These are phyloP conservation scores for Lachancea meyersii DNA, from an alignment of 805 yeast species.

Conservation along the genomic window DNA sequence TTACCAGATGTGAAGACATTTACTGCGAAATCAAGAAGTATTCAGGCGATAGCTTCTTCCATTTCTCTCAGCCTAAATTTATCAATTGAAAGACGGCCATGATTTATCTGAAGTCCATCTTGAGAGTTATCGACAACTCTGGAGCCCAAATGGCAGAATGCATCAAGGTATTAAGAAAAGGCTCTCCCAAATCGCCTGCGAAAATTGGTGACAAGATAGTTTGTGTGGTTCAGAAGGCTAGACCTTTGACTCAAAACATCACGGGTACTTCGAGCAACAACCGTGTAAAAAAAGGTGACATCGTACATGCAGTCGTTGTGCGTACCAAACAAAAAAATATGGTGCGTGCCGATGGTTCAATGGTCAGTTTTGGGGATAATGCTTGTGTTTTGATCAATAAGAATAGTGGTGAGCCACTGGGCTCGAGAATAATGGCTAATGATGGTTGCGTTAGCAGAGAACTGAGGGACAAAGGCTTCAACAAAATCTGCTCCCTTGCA, in stretches of 20 bases:
- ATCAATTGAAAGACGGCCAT: conserved; percentile 38
- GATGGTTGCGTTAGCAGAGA: conserved; percentile 79
- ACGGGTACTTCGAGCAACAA: conserved; percentile 70
- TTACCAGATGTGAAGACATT: too few species aligned
- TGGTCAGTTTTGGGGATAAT: conserved; percentile 85
- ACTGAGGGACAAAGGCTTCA: conserved; percentile 71
- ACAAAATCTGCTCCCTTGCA: conserved; percentile 84
- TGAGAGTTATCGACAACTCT: conserved; percentile 90
- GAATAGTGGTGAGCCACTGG: conserved; percentile 82
- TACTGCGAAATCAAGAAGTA: too few species aligned
- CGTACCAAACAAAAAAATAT: conserved; percentile 74
- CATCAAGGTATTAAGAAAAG: conserved; percentile 85
- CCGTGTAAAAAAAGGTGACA: conserved; percentile 90
- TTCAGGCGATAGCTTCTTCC: too few species aligned
- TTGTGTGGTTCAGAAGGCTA: conserved; percentile 88
- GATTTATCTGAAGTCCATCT: conserved; percentile 83
- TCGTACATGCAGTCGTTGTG: conserved; percentile 90
- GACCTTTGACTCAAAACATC: conserved; percentile 62
- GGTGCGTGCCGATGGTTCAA: conserved; percentile 80
- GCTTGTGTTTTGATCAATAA: conserved; percentile 94
- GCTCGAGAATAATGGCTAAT: conserved; percentile 65
- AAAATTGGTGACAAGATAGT: conserved; percentile 87
- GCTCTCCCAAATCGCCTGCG: conserved; percentile 74
- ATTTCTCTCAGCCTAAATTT: too few species aligned
- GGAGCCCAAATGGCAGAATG: conserved; percentile 95